Percentiles rank a stretch among this genome's conserved stretches.
These are phyloP conservation scores for Aspergillus wentii DNA, from an alignment of 495 filamentous ascomycete species.

Conservation along the genomic window DNA sequence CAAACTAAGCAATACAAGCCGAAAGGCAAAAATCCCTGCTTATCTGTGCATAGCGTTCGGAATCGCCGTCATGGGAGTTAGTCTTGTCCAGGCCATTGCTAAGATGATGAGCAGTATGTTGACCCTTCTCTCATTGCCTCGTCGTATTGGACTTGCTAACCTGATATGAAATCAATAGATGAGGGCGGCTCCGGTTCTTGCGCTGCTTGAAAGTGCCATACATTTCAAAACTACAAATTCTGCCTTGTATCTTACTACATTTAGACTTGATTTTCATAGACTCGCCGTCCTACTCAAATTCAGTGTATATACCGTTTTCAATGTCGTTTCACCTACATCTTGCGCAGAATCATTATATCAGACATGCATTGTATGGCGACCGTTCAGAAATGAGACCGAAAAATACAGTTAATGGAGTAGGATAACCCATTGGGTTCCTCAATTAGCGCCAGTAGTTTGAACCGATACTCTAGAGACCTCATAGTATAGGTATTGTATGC, in stretches of 20 bases:
- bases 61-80: slow-evolving; percentile 75
- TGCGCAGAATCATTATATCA: too few relatives aligned
- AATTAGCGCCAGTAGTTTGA: too few relatives aligned
- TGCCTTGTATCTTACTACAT: neutral
- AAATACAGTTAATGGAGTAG: too few relatives aligned
- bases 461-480: too few relatives aligned
- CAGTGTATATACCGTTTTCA: neutral
- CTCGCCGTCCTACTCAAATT: neutral
- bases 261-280: neutral
- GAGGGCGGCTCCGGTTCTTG: neutral
- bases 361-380: too few relatives aligned
- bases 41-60: slow-evolving; percentile 71
- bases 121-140: neutral
- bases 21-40: slow-evolving; percentile 71
- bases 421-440: too few relatives aligned
- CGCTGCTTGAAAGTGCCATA: neutral
- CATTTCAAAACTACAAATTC: neutral
- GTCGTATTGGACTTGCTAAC: neutral
- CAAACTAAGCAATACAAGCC: slow-evolving; percentile 66
- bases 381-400: too few relatives aligned
- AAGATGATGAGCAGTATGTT: slow-evolving; percentile 56
- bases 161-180: neutral
- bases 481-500: too few relatives aligned
- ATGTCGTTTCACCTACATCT: neutral
- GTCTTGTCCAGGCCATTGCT: slow-evolving; percentile 64